phyloP scores from a whole-genome alignment of 148 eudicot species.

The Rhododendron mucronatum region DNA sequence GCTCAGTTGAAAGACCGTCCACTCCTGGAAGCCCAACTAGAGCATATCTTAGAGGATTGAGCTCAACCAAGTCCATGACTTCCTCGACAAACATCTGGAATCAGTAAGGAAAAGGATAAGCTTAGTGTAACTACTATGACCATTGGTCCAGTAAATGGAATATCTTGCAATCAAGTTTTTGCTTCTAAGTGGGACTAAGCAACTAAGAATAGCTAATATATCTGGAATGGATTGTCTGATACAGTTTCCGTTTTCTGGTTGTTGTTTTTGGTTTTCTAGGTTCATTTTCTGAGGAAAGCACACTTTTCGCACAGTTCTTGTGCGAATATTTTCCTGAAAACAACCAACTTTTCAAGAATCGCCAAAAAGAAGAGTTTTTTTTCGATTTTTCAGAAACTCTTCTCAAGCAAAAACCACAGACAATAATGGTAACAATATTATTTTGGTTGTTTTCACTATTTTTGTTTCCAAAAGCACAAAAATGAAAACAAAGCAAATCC shows the following conservation, averaged over 20 bases:
- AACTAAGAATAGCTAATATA: not conserved
- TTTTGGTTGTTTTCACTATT: not conserved
- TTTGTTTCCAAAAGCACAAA: not conserved
- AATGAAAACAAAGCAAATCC: not conserved
- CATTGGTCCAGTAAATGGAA: not conserved
- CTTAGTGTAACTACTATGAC: not conserved
- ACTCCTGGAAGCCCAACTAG: conserved; percentile 47
- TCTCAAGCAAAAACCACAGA: too few species aligned
- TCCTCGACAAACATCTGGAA: conserved; percentile 31
- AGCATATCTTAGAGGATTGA: conserved; percentile 27
- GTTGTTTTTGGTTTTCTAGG: not conserved
- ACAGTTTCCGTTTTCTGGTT: not conserved
- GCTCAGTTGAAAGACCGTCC: conserved; percentile 41
- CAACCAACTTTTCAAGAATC: not conserved
- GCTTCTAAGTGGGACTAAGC: not conserved
- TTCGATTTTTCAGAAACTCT: too few species aligned
- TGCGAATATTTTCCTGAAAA: not conserved
- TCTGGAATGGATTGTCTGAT: not conserved
- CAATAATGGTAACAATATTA: not conserved
- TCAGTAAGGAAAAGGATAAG: not conserved
- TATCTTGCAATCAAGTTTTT: too few species aligned
- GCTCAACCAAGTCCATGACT: conserved; percentile 38
- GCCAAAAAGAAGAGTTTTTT: not conserved
- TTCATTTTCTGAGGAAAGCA: not conserved
- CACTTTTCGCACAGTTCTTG: not conserved